Evolutionary conservation across 805 yeast species (phyloP).

Genomic region (Grigorovia transvaalensis): DNA sequence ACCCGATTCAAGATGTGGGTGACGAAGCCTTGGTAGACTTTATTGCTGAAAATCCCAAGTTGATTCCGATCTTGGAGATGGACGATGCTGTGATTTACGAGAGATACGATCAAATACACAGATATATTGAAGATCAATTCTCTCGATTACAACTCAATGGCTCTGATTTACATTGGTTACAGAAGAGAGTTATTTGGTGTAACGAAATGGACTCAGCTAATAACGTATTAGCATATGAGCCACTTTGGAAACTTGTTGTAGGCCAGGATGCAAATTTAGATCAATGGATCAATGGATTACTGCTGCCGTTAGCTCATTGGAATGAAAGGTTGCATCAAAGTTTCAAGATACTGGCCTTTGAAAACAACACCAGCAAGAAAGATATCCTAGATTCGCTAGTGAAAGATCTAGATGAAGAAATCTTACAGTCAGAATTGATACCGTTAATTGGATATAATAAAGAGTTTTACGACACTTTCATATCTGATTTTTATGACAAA

Average conservation of each 20-base stretch:
- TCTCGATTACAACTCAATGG: conserved; percentile 2
- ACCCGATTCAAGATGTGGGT: conserved; percentile 1
- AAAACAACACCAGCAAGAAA: conserved; percentile 1
- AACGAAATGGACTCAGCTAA: conserved; percentile 13
- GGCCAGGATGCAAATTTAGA: conserved; percentile 4
- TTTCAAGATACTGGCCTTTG: conserved; percentile 18
- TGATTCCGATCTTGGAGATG: conserved; percentile 19
- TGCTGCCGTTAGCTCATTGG: conserved; percentile 24
- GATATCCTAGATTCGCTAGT: not conserved
- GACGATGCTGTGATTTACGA: conserved; percentile 9
- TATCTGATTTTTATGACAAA: conserved; percentile 9
- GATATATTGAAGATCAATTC: conserved; percentile 10
- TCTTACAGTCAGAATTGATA: conserved; percentile 11
- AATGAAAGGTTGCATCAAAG: conserved; percentile 7
- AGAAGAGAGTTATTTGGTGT: conserved; percentile 17
- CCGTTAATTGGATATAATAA: conserved; percentile 15
- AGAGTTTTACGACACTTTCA: conserved; percentile 7
- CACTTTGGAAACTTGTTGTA: conserved; percentile 14
- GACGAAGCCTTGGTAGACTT: conserved; percentile 25
- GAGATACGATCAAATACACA: conserved; percentile 8
- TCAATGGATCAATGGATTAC: conserved; percentile 22
- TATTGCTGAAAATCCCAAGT: conserved; percentile 11
- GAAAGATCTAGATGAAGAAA: conserved; percentile 4
- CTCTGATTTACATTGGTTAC: conserved; percentile 12
- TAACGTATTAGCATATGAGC: conserved; percentile 12